Base-by-base conservation (phyloP, 1,139 yeast species). In the Lodderomyces theae region DNA sequence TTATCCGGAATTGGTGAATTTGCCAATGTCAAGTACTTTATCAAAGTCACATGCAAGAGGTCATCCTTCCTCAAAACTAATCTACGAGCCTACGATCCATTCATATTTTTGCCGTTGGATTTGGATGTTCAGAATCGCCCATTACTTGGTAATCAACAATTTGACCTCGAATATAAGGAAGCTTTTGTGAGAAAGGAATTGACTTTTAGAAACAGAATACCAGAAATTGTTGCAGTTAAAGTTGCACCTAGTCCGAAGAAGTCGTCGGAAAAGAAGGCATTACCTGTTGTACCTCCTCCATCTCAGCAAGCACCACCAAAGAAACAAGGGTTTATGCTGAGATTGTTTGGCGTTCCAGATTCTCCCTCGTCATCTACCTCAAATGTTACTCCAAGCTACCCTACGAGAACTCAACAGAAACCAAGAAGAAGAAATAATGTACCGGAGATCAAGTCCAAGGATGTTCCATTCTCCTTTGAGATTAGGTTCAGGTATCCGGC, bases 31-130 rank as follows among this genome's bases (percentile, higher is more conserved):
- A 64, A 67, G 35, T 80, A 80, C 52, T 79, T 71, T 51, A 64
- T 81, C 41, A 80, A 80, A 53, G 85, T 71, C 8, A 80, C 86
- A 0, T 79, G 81, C 37, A 77, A 74, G 44, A 58, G 83, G 41
- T 64, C 82, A 1, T 72, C 82, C 4, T 53, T 80, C 35, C 57
- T 80, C 41, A 77, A 76, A 46, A 47, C 70, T 32, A 80, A 79
- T 47, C 56, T 75, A 32, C 60, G 85, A 35, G 60, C 72, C 5
- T 58, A 56, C 35, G 75, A 71, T 40, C 81, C 82, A 2, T 77
- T 81, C 49, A 60, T 65, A 2, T 77, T 80, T 45, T 53, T 76
- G 25, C 86, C 85, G 0, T 61, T 77, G 39, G 85, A 80, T 50
- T 47, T 62, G 18, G 64, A 64, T 43, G 47, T 45, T 19, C 56